Base-by-base conservation (phyloP, 768 basidiomycete species). In the Udeniomyces megalosporus region DNA sequence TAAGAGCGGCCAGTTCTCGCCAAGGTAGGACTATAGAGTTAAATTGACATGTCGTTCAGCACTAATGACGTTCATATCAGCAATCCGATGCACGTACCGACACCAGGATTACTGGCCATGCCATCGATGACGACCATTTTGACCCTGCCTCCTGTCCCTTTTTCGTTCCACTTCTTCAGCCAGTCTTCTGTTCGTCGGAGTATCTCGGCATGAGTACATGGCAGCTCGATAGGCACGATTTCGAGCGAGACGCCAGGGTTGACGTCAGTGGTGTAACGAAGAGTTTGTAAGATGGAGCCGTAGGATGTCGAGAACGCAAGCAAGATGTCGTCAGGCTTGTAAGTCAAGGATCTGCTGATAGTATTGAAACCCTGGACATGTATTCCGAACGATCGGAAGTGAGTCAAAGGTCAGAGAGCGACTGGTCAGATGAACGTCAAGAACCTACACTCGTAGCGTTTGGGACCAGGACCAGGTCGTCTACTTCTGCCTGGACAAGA, bases 311-410 rank as follows among this genome's bases (percentile, higher is more conserved):
- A 77, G 38, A 77, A 80, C 15, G 72, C 75, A 49, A 88, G 73
- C 57, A 90, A 76, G 10, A 84, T 73, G 71, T 90, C 87, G 0
- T 79, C 81, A 53, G 79, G 70, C 42, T 79, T 75, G 84, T 84
- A 87, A 42, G 78, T 74, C 32, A 90, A 75, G 62, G 86, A 86
- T 51, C 78, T 74, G 34, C 86, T 70, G 54, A 89, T 74, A 11
- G 81, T 85, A 66, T 82, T 82, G 35, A 89, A 67, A 2, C 80
- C 84, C 66, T 80, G 77, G 0, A 42, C 11, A 12, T 22, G 26
- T 22, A 12, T 22, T 3, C 4, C 17, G 31, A 28, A 17, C n/a
- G 31, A 31, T 5, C n/a, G 17, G 24, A 52, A 26, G 3, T 26
- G 6, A 8, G 31, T 10, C 26, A 26, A n/a, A n/a, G n/a, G 31